Base-by-base conservation (phyloP, 2,329 filamentous ascomycete species). In the Fusarium piperis region DNA sequence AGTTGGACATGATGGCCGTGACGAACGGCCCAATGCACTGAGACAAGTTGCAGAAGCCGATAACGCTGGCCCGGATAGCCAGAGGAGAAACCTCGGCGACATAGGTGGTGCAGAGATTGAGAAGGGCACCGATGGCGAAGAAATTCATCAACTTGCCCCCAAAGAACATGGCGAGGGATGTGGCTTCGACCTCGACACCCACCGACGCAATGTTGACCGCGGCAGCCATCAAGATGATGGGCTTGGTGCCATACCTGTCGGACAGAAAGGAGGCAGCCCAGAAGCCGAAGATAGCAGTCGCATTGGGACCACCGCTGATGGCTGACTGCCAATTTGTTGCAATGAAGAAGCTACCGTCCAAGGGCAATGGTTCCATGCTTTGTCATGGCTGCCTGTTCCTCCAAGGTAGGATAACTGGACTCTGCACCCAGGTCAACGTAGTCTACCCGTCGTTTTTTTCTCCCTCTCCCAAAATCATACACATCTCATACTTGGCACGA, bases 1-100 rank as follows among this genome's bases (percentile, higher is more conserved):
- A 76, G 66, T 82, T 79, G 48, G 77, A 77, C 53, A 82, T 78
- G n/a, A 81, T 76, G n/a, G 80, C 80, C 0, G 81, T 79, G 13
- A 81, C 75, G 15, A 85, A 79, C 0, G 81, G 81, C 0, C 82
- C 83, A 2, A 84, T 77, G 11, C 79, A 81, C 35, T 82, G 82
- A 5, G 82, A 76, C 4, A 85, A 72, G 44, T 82, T 82, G 15
- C 79, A 81, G 67, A 82, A 75, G 60, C 81, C 76, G 74, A 79
- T 81, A 67, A 59, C 68, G 8, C 77, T 78, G 28, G 81, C 81
- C 1, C 82, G 79, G 4, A 83, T 79, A 6, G 79, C 78, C 15
- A 83, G 70, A 4, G 82, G 82, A 2, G 81, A 78, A 28, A 83
- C 75, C 61, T 84, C 81, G 30, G 76, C 76, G 16, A 83, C 77